Evolutionary conservation across 2,329 filamentous ascomycete genomes (phyloP).

Genomic region (Ceratocystis ficicola): DNA sequence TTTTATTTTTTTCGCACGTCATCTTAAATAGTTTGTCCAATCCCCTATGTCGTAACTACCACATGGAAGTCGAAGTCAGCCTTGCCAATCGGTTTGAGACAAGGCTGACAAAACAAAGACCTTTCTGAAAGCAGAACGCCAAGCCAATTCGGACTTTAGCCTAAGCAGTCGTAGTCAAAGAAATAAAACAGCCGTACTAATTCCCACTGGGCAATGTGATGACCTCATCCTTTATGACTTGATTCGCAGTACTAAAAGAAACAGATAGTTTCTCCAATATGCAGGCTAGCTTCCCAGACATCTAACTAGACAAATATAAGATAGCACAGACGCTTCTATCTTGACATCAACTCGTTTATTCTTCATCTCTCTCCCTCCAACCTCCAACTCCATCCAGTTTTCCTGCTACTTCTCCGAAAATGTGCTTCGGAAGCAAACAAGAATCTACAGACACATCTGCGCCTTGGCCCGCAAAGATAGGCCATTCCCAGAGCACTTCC

Average conservation of each 20-base stretch:
- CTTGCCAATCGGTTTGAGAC: neutral
- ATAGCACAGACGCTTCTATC: too few species aligned
- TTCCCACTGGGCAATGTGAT: neutral
- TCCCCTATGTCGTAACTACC: too few species aligned
- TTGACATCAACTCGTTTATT: too few species aligned
- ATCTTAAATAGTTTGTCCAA: too few species aligned
- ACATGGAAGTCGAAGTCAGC: neutral
- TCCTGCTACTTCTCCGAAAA: slow-evolving; percentile 24
- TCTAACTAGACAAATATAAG: too few species aligned
- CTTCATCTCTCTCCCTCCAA: neutral
- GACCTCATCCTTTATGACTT: neutral
- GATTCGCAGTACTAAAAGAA: too few species aligned
- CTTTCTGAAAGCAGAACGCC: neutral
- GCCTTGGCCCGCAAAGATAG: slow-evolving; percentile 27
- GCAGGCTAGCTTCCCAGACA: too few species aligned
- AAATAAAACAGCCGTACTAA: neutral
- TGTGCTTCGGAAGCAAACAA: slow-evolving; percentile 41
- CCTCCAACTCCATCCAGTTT: neutral
- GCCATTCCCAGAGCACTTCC: slow-evolving; percentile 22
- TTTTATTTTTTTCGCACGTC: neutral
- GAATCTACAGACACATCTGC: slow-evolving; percentile 28
- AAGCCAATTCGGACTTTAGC: neutral
- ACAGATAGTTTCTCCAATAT: too few species aligned
- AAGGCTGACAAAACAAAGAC: neutral
- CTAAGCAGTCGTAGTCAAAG: neutral